These are phyloP conservation scores for Diaporthe sp. DNA, from an alignment of 2,329 filamentous ascomycete genomes.

Conservation along the genomic window DNA sequence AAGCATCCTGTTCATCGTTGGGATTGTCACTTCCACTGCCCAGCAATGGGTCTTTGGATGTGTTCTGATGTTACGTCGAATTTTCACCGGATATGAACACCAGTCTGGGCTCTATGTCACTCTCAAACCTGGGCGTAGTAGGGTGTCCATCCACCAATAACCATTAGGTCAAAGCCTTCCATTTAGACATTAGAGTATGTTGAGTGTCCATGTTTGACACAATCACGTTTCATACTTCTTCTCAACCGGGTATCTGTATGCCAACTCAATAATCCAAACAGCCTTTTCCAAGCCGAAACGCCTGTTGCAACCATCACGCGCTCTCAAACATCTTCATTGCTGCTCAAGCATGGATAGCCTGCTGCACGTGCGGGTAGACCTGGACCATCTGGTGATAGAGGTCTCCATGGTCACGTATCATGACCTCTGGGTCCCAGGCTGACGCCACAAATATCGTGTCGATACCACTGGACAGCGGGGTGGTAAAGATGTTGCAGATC, in stretches of 20 bases:
- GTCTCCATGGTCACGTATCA: constrained; percentile 86
- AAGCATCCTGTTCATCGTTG: not conserved
- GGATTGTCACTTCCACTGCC: not conserved
- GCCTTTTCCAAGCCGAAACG: constrained; percentile 6
- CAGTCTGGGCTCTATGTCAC: not conserved
- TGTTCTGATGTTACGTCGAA: not conserved
- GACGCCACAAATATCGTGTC: constrained; percentile 91
- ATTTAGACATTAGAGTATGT: constrained; percentile 14
- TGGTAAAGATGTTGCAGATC: constrained; percentile 90
- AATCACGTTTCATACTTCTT: not conserved
- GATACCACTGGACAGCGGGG: constrained; percentile 88
- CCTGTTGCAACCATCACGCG: not conserved
- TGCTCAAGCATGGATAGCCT: constrained; percentile 77
- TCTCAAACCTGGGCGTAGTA: no score
- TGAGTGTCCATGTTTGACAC: not conserved
- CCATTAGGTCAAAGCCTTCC: not conserved
- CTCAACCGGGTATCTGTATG: constrained; percentile 9
- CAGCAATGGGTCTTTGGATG: not conserved
- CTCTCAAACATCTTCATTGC: not conserved
- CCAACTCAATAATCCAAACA: not conserved
- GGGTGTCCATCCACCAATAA: not conserved
- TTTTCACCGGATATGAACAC: not conserved
- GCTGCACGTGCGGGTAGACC: constrained; percentile 87
- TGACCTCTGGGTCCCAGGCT: constrained; percentile 78
- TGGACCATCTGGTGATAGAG: constrained; percentile 83